Percentiles rank a stretch among this genome's conserved stretches.
Evolutionary conservation across 148 eudicot genomes (phyloP).

Genomic region (Oxyria digyna): DNA sequence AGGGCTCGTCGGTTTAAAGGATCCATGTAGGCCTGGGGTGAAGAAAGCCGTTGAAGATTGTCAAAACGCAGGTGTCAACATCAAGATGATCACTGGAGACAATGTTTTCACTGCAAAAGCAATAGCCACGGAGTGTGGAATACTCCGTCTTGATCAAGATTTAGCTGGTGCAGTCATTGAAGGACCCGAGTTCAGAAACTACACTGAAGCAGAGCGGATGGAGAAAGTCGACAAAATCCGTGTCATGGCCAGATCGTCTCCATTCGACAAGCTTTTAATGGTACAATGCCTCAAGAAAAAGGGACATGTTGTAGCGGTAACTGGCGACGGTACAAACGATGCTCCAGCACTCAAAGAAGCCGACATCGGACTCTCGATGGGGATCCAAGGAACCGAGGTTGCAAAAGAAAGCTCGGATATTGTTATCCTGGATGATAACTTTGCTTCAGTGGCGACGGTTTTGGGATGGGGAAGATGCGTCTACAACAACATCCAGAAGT

Average conservation of each 20-base stretch:
- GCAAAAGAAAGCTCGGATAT: conserved; percentile 29
- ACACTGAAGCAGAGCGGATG: conserved; percentile 16
- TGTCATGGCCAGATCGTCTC: conserved; percentile 26
- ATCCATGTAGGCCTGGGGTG: conserved; percentile 22
- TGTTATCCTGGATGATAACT: conserved; percentile 24
- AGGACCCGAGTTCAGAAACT: conserved; percentile 15
- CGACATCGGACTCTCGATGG: neutral
- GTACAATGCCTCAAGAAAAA: conserved; percentile 21
- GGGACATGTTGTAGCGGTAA: conserved; percentile 27
- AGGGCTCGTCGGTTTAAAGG: conserved; percentile 19
- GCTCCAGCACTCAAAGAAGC: conserved; percentile 19
- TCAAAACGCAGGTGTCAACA: conserved; percentile 19
- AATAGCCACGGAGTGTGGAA: conserved; percentile 21
- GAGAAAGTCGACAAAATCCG: conserved; percentile 17
- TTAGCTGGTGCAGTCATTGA: conserved; percentile 11
- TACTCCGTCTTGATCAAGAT: conserved; percentile 11
- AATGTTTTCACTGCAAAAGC: conserved; percentile 20
- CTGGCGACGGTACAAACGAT: conserved; percentile 28
- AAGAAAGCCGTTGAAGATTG: conserved; percentile 20
- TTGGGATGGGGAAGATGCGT: conserved; percentile 25
- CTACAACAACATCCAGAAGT: conserved; percentile 28
- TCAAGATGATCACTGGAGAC: conserved; percentile 26
- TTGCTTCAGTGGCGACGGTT: conserved; percentile 23
- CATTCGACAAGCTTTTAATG: conserved; percentile 25
- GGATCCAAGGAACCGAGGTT: conserved; percentile 17